Evolutionary conservation across 2,329 filamentous ascomycete genomes (phyloP).

Genomic region (Cucurbitaria berberidis): DNA sequence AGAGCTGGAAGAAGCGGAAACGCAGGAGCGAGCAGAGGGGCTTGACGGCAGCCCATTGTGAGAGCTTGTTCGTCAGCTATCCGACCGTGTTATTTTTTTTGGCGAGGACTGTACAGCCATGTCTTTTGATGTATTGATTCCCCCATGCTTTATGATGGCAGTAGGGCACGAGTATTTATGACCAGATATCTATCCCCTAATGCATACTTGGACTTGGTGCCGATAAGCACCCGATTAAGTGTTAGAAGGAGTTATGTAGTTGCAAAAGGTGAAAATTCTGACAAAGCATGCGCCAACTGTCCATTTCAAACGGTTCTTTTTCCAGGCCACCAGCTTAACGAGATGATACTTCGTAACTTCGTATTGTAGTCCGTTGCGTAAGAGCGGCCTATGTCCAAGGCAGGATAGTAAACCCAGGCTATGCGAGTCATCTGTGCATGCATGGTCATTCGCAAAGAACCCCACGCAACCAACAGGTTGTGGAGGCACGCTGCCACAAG

Average conservation of each 20-base stretch:
- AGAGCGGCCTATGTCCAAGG: neutral
- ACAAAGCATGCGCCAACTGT: neutral
- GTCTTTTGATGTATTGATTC: constrained; percentile 2
- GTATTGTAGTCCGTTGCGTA: neutral
- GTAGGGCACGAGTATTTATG: constrained; percentile 14
- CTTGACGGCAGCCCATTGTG: constrained; percentile 43
- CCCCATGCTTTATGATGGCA: constrained; percentile 3
- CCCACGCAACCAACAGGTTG: neutral
- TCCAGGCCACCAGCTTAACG: no score
- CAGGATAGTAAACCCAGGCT: neutral
- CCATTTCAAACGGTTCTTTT: no score
- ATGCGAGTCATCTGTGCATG: constrained; percentile 13
- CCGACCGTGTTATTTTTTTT: neutral
- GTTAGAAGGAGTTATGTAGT: neutral
- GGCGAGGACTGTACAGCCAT: neutral
- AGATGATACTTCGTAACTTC: no score
- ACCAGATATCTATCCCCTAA: constrained; percentile 13
- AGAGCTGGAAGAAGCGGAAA: constrained; percentile 57
- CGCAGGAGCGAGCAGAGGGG: constrained; percentile 44
- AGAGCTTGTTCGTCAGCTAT: neutral
- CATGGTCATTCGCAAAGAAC: constrained; percentile 3
- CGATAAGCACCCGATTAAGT: neutral
- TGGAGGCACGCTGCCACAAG: constrained; percentile 6
- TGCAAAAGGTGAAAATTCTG: neutral
- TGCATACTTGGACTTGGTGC: constrained; percentile 7